phyloP scores from a whole-genome alignment of 192 early-diverging fungal genomes.

The Kickxella alabastrina region DNA sequence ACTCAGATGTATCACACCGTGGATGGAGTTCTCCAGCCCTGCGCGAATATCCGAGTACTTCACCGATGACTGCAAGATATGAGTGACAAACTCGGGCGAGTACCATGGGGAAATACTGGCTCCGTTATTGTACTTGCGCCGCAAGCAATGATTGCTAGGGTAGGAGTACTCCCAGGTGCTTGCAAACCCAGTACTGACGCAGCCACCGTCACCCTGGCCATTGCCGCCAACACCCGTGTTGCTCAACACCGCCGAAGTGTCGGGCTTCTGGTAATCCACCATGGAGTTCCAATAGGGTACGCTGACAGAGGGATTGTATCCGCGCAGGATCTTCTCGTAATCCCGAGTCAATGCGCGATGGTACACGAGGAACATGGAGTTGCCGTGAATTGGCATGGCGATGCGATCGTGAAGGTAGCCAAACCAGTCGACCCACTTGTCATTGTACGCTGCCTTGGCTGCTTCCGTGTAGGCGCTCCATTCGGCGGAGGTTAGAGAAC shows the following conservation, averaged over 20 bases:
- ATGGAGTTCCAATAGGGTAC: conserved; percentile 51
- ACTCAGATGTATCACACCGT: conserved; percentile 43
- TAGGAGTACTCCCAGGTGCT: conserved; percentile 17
- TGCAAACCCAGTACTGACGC: conserved; percentile 26
- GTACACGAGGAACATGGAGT: conserved; percentile 48
- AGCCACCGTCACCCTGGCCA: conserved; percentile 20
- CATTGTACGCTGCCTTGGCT: conserved; percentile 16
- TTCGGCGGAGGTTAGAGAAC: conserved; percentile 33
- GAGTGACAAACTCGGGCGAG: conserved; percentile 41
- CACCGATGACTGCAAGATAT: conserved; percentile 20
- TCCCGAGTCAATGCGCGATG: conserved; percentile 53
- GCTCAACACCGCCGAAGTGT: conserved; percentile 15
- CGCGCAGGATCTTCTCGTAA: conserved; percentile 52
- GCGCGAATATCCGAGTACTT: conserved; percentile 32
- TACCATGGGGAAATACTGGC: conserved; percentile 25
- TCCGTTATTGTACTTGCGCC: conserved; percentile 31
- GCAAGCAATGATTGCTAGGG: conserved; percentile 27
- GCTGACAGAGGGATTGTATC: conserved; percentile 35
- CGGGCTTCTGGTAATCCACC: conserved; percentile 47
- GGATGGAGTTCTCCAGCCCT: conserved; percentile 43
- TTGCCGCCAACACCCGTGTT: conserved; percentile 47
- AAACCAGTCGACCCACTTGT: conserved; percentile 50
- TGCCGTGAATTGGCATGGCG: conserved; percentile 25
- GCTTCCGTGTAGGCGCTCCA: conserved; percentile 39
- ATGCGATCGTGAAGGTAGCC: conserved; percentile 38